A percentile compares a stretch with the other conserved stretches of the same genome.
Conservation (phyloP, 352 stramenopile species). For the Halophytophthora polymorphica region DNA sequence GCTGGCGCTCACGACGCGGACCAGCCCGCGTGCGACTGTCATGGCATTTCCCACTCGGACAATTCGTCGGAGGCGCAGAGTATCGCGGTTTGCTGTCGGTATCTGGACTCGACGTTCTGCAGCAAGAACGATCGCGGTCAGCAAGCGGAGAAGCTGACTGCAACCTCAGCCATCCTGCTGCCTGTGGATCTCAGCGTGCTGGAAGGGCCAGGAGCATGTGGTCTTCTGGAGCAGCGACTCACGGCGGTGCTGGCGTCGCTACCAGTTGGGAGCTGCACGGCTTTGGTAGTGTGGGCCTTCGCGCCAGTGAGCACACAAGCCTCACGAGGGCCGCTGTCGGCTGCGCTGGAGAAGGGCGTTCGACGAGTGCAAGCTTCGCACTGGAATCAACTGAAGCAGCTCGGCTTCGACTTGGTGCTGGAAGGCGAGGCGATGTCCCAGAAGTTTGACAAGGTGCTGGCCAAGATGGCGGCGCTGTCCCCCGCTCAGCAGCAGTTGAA, state of each 20-base stretch:
- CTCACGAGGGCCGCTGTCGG: slow-evolving; percentile 15
- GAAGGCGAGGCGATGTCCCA: slow-evolving; percentile 12
- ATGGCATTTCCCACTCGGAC: slow-evolving; percentile 23
- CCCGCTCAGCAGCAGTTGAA: slow-evolving; percentile 18
- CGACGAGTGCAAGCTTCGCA: slow-evolving; percentile 25
- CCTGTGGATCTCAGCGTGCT: slow-evolving; percentile 52
- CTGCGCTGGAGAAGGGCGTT: slow-evolving; percentile 24
- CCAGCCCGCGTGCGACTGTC: slow-evolving; percentile 17
- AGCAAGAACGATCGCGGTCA: slow-evolving; percentile 13
- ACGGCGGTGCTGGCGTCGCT: slow-evolving; percentile 29
- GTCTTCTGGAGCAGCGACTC: slow-evolving; percentile 45
- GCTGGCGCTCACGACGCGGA: slow-evolving; percentile 39
- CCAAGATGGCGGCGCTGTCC: slow-evolving; percentile 23
- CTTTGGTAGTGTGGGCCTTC: slow-evolving; percentile 42
- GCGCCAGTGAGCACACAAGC: slow-evolving; percentile 23
- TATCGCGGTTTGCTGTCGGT: slow-evolving; percentile 54
- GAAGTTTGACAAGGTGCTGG: slow-evolving; percentile 29
- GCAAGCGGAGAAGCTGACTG: slow-evolving; percentile 34
- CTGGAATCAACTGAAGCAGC: slow-evolving; percentile 13
- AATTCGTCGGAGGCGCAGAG: slow-evolving; percentile 6
- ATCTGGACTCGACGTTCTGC: slow-evolving; percentile 42
- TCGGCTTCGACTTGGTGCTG: slow-evolving; percentile 25
- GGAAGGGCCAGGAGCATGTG: slow-evolving; percentile 24
- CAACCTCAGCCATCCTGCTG: slow-evolving; percentile 50
- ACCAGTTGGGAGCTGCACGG: slow-evolving; percentile 27